Evolutionary conservation across 176 grass and related monocot genomes (phyloP).

Genomic region (Rhynchospora pubera): DNA sequence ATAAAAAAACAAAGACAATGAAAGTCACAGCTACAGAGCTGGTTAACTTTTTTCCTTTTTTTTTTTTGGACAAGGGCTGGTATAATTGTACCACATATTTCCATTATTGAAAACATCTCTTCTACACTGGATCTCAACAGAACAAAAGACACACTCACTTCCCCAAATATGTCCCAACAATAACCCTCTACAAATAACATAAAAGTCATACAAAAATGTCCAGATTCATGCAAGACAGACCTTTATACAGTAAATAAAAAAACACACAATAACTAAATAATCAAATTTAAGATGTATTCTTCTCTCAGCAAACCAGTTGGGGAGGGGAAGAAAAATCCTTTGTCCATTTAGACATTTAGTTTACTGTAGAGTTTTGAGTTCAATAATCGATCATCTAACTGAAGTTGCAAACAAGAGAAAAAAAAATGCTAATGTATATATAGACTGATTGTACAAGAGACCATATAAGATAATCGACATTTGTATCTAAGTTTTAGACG

Average conservation of each 20-base stretch:
- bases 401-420: neutral
- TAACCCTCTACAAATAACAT: no score
- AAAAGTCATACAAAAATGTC: no score
- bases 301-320: neutral
- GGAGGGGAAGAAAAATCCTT: neutral
- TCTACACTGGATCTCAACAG: no score
- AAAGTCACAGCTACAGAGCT: slow-evolving; percentile 11
- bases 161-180: no score
- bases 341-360: neutral
- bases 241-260: no score
- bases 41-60: no score
- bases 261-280: neutral
- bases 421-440: neutral
- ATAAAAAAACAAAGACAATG: slow-evolving; percentile 17
- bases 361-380: neutral
- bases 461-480: neutral
- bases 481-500: slow-evolving; percentile 1
- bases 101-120: no score
- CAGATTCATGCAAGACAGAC: no score
- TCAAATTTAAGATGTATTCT: neutral
- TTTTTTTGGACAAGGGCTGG: no score
- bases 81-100: no score
- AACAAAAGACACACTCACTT: no score
- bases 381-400: neutral
- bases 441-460: neutral